Evolutionary conservation across 345 rosid genomes (phyloP), one percentile per base, ranked within the genome.

Genomic region (Alliaria petiolata): DNA sequence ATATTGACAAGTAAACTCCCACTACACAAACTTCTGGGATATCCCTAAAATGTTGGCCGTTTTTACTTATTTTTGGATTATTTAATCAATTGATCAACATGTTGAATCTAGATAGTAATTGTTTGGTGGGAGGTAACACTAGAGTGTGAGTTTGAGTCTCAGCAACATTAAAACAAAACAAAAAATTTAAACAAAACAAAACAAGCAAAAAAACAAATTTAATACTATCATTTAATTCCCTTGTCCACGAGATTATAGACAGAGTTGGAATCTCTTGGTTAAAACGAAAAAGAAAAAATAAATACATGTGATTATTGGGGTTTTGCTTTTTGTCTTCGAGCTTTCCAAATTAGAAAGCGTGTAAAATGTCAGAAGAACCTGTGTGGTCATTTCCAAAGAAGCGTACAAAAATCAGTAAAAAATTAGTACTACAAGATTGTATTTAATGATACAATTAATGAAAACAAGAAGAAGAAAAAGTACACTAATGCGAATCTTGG

Each of bases 361-460:
- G 55, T 50, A 3, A 49, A 5, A 0, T 67, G 67, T 66, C 67
- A 66, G 72, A 8, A 43, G 33, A 15, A 66, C 59, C 40, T 74
- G 72, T 49, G 26, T 49, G 49, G 78, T 66, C 78, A 66, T 58
- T 58, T 58, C 62, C 6, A 19, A 74, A 31, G 34, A 66, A 74
- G 39, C n/a, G 0, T 38, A 30, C 77, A 46, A 65, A 57, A 45
- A 4, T 0, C 13, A 0, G 15, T 35, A 15, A 54, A n/a, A 13
- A 3, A 55, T 4, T 4, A 22, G 2, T n/a, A n/a, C 25, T 5
- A 65, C 45, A 22, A 47, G 2, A 19, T 4, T 19, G 60, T 31
- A 47, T 2, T 49, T 14, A 56, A 65, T 55, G 42, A 49, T 1
- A 28, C 15, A 19, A 53, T 14, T 33, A 53, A 35, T 13, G 9